Evolutionary conservation across 345 rosid genomes (phyloP).

Genomic region (Mercurialis annua): DNA sequence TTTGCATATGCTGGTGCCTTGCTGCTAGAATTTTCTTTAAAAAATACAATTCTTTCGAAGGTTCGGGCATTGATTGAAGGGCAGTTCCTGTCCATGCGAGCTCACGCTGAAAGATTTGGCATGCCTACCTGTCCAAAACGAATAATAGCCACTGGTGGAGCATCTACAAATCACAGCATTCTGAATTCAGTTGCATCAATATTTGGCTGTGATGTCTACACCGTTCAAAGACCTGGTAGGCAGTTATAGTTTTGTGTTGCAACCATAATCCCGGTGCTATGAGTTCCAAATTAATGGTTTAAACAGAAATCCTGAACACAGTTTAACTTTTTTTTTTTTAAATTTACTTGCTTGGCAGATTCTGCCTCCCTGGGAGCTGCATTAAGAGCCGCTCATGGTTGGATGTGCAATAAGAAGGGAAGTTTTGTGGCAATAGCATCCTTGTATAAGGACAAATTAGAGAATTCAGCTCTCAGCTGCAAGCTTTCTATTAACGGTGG

Average conservation of each 20-base stretch:
- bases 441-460: constrained; percentile 60
- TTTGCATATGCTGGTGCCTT: background rate
- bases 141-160: constrained; percentile 89
- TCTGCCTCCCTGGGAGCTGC: constrained; percentile 97
- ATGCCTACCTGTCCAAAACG: constrained; percentile 86
- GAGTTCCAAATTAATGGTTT: too few species aligned
- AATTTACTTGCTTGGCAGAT: constrained; percentile 37
- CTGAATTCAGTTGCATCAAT: constrained; percentile 61
- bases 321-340: background rate
- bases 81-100: constrained; percentile 83
- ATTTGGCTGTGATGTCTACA: constrained; percentile 76
- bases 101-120: constrained; percentile 81
- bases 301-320: background rate
- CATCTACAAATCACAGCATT: constrained; percentile 70
- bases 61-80: constrained; percentile 86
- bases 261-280: too few species aligned
- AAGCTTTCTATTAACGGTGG: constrained; percentile 59
- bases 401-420: constrained; percentile 71
- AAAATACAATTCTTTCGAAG: constrained; percentile 36
- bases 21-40: background rate
- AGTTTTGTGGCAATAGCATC: constrained; percentile 59
- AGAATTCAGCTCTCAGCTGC: constrained; percentile 61
- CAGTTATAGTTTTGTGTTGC: background rate
- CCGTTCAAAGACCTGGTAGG: constrained; percentile 80
- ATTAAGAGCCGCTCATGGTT: constrained; percentile 84